phyloP scores from a whole-genome alignment of 169 alveolate genomes.

The Plasmodium yoelii region DNA sequence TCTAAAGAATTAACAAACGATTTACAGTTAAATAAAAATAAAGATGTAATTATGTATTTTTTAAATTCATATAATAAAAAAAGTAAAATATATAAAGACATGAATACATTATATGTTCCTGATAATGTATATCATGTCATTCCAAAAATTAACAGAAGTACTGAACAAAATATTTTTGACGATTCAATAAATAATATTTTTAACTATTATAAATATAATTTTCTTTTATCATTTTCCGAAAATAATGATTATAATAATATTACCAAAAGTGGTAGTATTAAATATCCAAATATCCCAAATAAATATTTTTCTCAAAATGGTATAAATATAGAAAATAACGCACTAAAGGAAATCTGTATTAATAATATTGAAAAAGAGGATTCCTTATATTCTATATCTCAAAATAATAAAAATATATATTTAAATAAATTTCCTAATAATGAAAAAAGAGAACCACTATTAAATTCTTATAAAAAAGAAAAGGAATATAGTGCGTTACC shows the following conservation, averaged over 20 bases:
- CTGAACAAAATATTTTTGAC: constrained; percentile 16
- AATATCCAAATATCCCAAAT: constrained; percentile 16
- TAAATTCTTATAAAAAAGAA: constrained; percentile 21
- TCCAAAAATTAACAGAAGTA: constrained; percentile 52
- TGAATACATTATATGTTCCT: constrained; percentile 49
- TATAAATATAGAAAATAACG: neutral
- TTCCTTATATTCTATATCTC: neutral
- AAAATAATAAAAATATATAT: constrained; percentile 15
- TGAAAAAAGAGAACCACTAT: constrained; percentile 68
- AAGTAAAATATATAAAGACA: constrained; percentile 54
- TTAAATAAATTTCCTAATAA: constrained; percentile 28
- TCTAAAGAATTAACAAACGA: neutral
- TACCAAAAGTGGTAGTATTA: neutral
- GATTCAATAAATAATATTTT: constrained; percentile 42
- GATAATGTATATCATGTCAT: constrained; percentile 70
- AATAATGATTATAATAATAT: constrained; percentile 9
- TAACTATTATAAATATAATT: constrained; percentile 65
- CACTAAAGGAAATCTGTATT: neutral
- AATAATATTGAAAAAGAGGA: neutral
- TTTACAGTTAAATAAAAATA: constrained; percentile 15
- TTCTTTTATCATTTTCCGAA: constrained; percentile 52
- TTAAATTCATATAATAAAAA: constrained; percentile 51
- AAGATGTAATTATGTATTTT: neutral
- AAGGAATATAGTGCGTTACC: constrained; percentile 21
- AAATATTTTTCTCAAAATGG: neutral